Percentiles rank a stretch among this genome's conserved stretches.
Conservation (phyloP, 2,329 filamentous ascomycete genomes). For the Hymenoscyphus repandus region DNA sequence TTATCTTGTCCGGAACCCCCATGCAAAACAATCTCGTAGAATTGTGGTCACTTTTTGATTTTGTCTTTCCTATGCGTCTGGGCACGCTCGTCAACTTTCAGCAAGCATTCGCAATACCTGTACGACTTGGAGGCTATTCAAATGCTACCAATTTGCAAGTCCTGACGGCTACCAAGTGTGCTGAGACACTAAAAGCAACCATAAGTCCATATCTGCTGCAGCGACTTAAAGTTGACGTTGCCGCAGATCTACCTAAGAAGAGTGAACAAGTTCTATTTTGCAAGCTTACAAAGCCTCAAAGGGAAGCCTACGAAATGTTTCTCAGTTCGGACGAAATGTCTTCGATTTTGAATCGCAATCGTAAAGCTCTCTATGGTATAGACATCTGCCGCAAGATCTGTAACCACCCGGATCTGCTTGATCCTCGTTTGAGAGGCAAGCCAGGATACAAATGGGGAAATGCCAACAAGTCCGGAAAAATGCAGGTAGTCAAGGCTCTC, state of each 20-base stretch:
- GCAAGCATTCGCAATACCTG: slow-evolving; percentile 88
- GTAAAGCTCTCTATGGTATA: slow-evolving; percentile 82
- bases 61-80: slow-evolving; percentile 92
- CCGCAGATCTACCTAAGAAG: slow-evolving; percentile 89
- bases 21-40: slow-evolving; percentile 97
- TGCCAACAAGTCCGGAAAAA: slow-evolving; percentile 80
- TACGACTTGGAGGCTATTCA: slow-evolving; percentile 87
- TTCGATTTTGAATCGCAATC: slow-evolving; percentile 69
- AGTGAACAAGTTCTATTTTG: slow-evolving; percentile 95
- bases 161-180: slow-evolving; percentile 89
- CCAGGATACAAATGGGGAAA: slow-evolving; percentile 72
- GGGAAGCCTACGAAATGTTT: slow-evolving; percentile 75
- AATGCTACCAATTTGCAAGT: slow-evolving; percentile 93
- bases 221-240: slow-evolving; percentile 88
- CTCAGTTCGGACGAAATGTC: slow-evolving; percentile 78
- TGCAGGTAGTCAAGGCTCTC: slow-evolving; percentile 87
- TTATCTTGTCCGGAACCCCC: slow-evolving; percentile 93
- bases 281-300: slow-evolving; percentile 76
- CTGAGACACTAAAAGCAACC: slow-evolving; percentile 86
- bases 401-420: slow-evolving; percentile 87
- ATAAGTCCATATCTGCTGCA: slow-evolving; percentile 93
- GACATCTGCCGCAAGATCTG: slow-evolving; percentile 93
- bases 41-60: slow-evolving; percentile 96
- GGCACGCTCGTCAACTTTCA: slow-evolving; percentile 89
- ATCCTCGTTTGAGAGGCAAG: slow-evolving; percentile 52